Evolutionary conservation across 805 yeast species (phyloP).

Genomic region (Sungouiozyma intestinalis): DNA sequence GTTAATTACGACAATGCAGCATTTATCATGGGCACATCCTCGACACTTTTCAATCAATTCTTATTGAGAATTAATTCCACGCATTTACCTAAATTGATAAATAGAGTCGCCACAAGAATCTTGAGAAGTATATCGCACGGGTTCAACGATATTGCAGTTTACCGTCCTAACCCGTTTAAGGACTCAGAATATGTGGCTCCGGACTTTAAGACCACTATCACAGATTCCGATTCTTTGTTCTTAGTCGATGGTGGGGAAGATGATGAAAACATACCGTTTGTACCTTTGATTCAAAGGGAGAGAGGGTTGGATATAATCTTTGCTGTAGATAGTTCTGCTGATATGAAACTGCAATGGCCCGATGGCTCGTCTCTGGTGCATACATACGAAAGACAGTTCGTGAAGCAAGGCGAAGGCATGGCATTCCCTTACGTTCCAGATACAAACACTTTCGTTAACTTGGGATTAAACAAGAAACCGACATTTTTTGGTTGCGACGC

Average conservation of each 20-base stretch:
- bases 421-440: constrained; percentile 79
- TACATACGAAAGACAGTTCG: constrained; percentile 52
- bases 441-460: constrained; percentile 43
- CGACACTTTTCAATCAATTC: constrained; percentile 65
- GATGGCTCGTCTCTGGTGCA: constrained; percentile 49
- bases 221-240: constrained; percentile 35
- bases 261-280: constrained; percentile 48
- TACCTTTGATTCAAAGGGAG: constrained; percentile 51
- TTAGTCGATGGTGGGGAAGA: constrained; percentile 71
- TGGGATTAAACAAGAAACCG: constrained; percentile 58
- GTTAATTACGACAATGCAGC: constrained; percentile 76
- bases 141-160: constrained; percentile 60
- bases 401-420: constrained; percentile 42
- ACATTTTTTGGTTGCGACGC: constrained; percentile 79
- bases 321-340: constrained; percentile 61
- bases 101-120: constrained; percentile 32
- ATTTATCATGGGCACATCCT: constrained; percentile 72
- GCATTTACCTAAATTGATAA: constrained; percentile 35
- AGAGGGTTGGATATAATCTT: constrained; percentile 54
- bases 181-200: constrained; percentile 28
- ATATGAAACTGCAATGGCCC: constrained; percentile 53
- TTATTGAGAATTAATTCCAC: constrained; percentile 41
- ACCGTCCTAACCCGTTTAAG: constrained; percentile 62
- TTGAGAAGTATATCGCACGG: constrained; percentile 38
- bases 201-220: constrained; percentile 31